Conservation (phyloP, 306 rosid genomes). For the Cicer bijugum region DNA sequence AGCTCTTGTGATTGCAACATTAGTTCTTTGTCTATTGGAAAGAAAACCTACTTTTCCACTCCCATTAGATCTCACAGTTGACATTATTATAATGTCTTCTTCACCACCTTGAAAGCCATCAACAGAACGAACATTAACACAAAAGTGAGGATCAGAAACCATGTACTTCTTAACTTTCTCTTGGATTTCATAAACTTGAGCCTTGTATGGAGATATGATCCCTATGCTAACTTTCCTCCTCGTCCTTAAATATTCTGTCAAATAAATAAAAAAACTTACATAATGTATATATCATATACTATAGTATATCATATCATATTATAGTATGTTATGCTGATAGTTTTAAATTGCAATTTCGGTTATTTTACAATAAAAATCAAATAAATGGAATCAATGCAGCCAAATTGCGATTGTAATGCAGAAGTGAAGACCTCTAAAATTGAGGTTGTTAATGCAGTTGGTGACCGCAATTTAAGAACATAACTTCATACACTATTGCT, state of each 20-base stretch:
- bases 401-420: too few species aligned
- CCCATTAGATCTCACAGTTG: slow-evolving; percentile 52
- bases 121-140: slow-evolving; percentile 60
- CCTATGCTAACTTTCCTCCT: slow-evolving; percentile 62
- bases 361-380: too few species aligned
- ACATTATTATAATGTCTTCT: slow-evolving; percentile 59
- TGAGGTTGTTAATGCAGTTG: too few species aligned
- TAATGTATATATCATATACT: background rate
- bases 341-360: too few species aligned
- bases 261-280: background rate
- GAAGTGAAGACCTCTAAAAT: too few species aligned
- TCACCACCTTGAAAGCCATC: slow-evolving; percentile 86
- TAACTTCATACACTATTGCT: background rate
- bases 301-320: too few species aligned
- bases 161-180: slow-evolving; percentile 48
- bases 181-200: slow-evolving; percentile 61
- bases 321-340: too few species aligned
- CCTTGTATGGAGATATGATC: slow-evolving; percentile 68
- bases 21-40: slow-evolving; percentile 56
- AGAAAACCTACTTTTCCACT: slow-evolving; percentile 61
- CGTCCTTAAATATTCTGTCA: slow-evolving; percentile 45
- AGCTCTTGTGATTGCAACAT: slow-evolving; percentile 69
- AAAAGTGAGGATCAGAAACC: slow-evolving; percentile 39
- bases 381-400: too few species aligned
- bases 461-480: too few species aligned